Evolutionary conservation across 2,329 filamentous ascomycete species (phyloP).

Genomic region (Apiospora phragmitis): DNA sequence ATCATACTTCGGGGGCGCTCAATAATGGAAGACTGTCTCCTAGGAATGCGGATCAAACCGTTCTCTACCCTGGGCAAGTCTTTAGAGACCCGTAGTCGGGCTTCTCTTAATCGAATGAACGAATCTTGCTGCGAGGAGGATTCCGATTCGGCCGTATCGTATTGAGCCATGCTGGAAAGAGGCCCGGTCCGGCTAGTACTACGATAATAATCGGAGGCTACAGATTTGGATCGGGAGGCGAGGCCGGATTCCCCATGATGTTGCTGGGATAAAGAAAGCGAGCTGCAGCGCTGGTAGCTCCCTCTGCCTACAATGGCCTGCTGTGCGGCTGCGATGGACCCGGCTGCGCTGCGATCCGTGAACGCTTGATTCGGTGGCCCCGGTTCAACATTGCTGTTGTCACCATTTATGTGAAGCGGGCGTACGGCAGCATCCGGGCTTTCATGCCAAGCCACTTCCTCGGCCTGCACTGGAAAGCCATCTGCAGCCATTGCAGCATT

Average conservation of each 20-base stretch:
- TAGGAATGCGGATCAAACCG: background rate
- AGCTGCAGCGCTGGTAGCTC: background rate
- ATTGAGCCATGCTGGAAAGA: background rate
- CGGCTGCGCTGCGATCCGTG: background rate
- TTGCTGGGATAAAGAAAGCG: background rate
- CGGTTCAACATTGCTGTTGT: background rate
- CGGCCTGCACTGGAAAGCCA: background rate
- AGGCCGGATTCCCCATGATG: background rate
- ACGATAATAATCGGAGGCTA: background rate
- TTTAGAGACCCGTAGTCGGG: background rate
- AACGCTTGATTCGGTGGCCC: background rate
- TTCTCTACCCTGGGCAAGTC: background rate
- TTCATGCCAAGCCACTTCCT: background rate
- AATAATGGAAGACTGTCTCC: background rate
- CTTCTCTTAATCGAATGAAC: background rate
- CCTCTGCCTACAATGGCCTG: background rate
- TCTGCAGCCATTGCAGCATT: background rate
- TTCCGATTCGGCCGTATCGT: background rate
- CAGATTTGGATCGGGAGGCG: background rate
- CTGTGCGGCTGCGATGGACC: background rate
- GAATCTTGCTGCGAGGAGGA: background rate
- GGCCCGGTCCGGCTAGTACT: background rate
- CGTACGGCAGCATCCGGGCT: background rate
- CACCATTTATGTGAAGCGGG: background rate
- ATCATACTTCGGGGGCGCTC: constrained; percentile 2